Conservation (phyloP, 2,329 filamentous ascomycete species). For the Rutstroemia sp. region DNA sequence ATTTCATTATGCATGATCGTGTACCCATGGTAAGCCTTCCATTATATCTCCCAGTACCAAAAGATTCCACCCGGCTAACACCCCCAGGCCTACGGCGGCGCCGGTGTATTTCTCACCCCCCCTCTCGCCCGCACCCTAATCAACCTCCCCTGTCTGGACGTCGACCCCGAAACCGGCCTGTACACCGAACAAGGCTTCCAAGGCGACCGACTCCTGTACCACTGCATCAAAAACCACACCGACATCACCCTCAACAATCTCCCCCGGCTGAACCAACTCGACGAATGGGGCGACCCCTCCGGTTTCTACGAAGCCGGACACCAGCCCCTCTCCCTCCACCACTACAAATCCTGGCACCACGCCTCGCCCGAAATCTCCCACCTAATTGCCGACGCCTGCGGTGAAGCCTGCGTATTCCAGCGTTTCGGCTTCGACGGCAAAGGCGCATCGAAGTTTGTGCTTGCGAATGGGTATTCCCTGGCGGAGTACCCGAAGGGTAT, state of each 20-base stretch:
- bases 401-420: slow-evolving; percentile 28
- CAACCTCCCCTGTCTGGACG: slow-evolving; percentile 22
- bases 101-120: slow-evolving; percentile 26
- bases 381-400: slow-evolving; percentile 26
- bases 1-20: slow-evolving; percentile 21
- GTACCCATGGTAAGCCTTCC: slow-evolving; percentile 6
- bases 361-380: slow-evolving; percentile 20
- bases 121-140: slow-evolving; percentile 19
- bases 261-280: slow-evolving; percentile 24
- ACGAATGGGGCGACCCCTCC: slow-evolving; percentile 27
- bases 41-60: neutral
- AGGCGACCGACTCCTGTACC: slow-evolving; percentile 28
- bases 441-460: slow-evolving; percentile 16
- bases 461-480: slow-evolving; percentile 25
- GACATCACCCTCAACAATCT: slow-evolving; percentile 23
- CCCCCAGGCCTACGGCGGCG: slow-evolving; percentile 25
- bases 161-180: slow-evolving; percentile 13
- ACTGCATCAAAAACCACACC: slow-evolving; percentile 25
- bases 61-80: slow-evolving; percentile 19
- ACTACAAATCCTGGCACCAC: slow-evolving; percentile 29
- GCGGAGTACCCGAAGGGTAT: slow-evolving; percentile 27
- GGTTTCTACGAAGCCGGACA: slow-evolving; percentile 29
- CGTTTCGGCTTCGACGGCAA: slow-evolving; percentile 26
- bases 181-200: slow-evolving; percentile 23
- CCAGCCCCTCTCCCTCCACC: slow-evolving; percentile 25